A percentile compares a stretch with the other conserved stretches of the same genome.
phyloP scores from a whole-genome alignment of 768 basidiomycete genomes.

The Russula earlei region DNA sequence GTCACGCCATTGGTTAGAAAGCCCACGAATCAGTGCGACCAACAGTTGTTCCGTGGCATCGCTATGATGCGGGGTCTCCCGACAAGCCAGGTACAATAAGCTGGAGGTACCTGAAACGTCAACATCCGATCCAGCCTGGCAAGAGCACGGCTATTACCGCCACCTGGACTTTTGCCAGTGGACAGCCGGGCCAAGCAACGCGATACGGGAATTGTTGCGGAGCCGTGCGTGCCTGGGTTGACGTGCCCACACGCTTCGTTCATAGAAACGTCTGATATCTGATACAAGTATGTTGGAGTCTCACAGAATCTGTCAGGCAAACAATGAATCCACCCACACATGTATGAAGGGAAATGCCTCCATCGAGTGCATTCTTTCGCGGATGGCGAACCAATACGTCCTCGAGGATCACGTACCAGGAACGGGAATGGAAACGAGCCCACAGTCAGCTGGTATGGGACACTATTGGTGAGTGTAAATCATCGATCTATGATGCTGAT shows the following conservation, averaged over 20 bases:
- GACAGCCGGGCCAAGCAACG: background rate
- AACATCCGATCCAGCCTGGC: background rate
- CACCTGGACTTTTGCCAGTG: background rate
- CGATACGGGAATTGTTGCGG: background rate
- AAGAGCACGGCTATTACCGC: background rate
- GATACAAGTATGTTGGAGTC: too few relatives aligned
- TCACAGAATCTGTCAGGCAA: too few relatives aligned
- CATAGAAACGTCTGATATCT: background rate
- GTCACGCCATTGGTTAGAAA: background rate
- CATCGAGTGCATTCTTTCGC: too few relatives aligned
- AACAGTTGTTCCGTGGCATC: background rate
- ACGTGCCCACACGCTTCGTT: background rate
- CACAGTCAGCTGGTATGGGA: too few relatives aligned
- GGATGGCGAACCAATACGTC: too few relatives aligned
- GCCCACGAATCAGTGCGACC: background rate
- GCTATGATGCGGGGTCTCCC: background rate
- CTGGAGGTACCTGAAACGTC: background rate
- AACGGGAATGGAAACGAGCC: too few relatives aligned
- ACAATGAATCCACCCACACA: too few relatives aligned
- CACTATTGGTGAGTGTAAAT: too few relatives aligned
- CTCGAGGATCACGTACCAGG: too few relatives aligned
- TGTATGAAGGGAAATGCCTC: too few relatives aligned
- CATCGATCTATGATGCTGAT: too few relatives aligned
- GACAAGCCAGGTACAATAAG: background rate
- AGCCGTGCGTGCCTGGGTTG: background rate